These are phyloP conservation scores for Trichoderma atrobrunneum DNA, from an alignment of 2,329 filamentous ascomycete species.

Conservation along the genomic window DNA sequence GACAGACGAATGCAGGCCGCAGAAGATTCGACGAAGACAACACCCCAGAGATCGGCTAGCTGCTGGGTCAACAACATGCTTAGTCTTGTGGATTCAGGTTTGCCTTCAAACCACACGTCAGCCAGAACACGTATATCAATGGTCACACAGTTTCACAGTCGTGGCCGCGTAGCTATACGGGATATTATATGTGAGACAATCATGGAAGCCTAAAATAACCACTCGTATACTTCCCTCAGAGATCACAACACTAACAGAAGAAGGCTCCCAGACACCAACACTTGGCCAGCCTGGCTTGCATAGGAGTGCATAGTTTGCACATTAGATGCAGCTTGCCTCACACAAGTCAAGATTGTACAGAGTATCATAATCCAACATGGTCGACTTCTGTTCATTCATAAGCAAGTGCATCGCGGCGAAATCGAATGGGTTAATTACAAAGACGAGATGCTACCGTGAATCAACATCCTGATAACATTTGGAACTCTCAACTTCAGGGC, in stretches of 20 bases:
- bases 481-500: not conserved
- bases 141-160: conserved; percentile 14
- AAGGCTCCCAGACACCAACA: not conserved
- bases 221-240: not conserved
- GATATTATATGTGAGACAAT: conserved; percentile 15
- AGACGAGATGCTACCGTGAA: not conserved
- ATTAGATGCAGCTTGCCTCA: not conserved
- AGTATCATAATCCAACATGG: not conserved
- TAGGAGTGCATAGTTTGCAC: not conserved
- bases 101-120: not conserved
- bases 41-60: not conserved
- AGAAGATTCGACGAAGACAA: not conserved
- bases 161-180: not conserved
- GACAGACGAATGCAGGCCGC: not conserved
- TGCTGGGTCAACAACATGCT: not conserved
- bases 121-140: not conserved
- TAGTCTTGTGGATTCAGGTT: not conserved
- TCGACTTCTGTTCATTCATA: not conserved
- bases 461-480: not conserved
- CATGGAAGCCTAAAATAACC: conserved; percentile 15
- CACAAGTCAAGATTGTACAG: not conserved
- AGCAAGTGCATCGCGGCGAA: not conserved
- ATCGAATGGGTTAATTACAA: not conserved
- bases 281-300: not conserved
- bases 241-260: not conserved